phyloP scores from a whole-genome alignment of 257 asterid genomes.

The Fraxinus pennsylvanica region DNA sequence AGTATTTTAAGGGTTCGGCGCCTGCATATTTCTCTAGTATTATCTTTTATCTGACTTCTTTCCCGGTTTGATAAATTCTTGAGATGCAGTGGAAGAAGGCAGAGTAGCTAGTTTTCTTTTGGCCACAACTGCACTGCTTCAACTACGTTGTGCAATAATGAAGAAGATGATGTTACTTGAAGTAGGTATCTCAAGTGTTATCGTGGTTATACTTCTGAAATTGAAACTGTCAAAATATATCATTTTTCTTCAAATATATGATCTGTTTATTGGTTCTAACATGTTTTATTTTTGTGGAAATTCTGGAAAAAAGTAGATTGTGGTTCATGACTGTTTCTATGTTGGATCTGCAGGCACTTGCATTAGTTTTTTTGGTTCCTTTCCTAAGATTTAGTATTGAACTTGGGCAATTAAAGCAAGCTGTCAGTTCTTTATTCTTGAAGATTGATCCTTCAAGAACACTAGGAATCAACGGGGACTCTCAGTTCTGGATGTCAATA shows the following conservation, averaged over 20 bases:
- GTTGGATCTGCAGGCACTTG: constrained; percentile 58
- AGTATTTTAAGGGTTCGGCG: constrained; percentile 14
- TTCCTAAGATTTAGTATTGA: constrained; percentile 78
- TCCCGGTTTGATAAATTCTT: constrained; percentile 29
- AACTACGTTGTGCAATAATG: constrained; percentile 57
- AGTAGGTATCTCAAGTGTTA: constrained; percentile 40
- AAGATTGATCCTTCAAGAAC: constrained; percentile 56
- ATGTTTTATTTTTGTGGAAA: neutral
- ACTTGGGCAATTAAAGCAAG: constrained; percentile 54
- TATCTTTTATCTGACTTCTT: constrained; percentile 20
- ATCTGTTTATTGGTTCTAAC: constrained; percentile 12
- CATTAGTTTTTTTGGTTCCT: constrained; percentile 69
- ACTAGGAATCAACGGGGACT: constrained; percentile 45
- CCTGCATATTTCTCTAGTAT: constrained; percentile 15
- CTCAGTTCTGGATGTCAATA: constrained; percentile 51
- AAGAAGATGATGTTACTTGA: constrained; percentile 65
- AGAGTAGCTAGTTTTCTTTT: constrained; percentile 84
- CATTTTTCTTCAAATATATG: constrained; percentile 3
- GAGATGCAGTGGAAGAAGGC: constrained; percentile 92
- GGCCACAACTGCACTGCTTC: constrained; percentile 84
- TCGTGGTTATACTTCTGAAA: neutral
- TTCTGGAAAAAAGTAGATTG: neutral
- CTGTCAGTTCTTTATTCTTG: constrained; percentile 50
- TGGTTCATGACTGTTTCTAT: neutral
- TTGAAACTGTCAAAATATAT: neutral